Conservation (phyloP, 1,284 basidiomycete species). For the Cutaneotrichosporon spelunceum region DNA sequence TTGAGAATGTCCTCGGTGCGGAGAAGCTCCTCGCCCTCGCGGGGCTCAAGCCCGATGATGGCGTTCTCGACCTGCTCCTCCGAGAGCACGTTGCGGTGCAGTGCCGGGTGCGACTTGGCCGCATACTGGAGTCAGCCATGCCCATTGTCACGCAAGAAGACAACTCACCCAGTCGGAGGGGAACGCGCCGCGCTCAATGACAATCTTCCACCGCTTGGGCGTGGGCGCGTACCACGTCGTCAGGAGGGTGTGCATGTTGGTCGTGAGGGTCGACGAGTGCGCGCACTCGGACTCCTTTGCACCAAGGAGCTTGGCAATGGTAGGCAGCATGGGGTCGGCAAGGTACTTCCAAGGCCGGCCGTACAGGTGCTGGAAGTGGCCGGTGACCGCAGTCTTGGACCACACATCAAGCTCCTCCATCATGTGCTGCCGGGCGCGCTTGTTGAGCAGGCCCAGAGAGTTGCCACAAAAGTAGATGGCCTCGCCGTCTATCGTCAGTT, state of each 20-base stretch:
- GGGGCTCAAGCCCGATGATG: conserved; percentile 74
- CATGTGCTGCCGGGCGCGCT: conserved; percentile 67
- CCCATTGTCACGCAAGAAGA: background rate
- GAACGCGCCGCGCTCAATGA: conserved; percentile 91
- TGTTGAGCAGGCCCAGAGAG: conserved; percentile 81
- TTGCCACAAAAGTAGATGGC: conserved; percentile 90
- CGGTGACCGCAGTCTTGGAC: conserved; percentile 80
- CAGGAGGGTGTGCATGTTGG: conserved; percentile 92
- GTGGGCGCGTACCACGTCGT: conserved; percentile 91
- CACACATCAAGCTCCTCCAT: conserved; percentile 85
- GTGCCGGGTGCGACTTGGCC: conserved; percentile 77
- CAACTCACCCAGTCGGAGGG: conserved; percentile 82
- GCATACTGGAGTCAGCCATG: conserved; percentile 67
- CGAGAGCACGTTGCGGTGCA: conserved; percentile 68
- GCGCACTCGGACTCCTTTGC: conserved; percentile 84
- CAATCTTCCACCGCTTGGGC: conserved; percentile 76
- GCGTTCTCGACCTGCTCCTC: conserved; percentile 59
- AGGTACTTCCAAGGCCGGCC: conserved; percentile 79
- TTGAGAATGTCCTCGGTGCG: conserved; percentile 84
- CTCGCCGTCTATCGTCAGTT: conserved; percentile 35
- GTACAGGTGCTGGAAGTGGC: conserved; percentile 86
- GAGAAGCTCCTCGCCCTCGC: conserved; percentile 78
- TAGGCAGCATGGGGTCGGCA: conserved; percentile 66
- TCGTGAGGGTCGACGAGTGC: conserved; percentile 89
- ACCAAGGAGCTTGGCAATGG: conserved; percentile 81